Evolutionary conservation across 768 basidiomycete species (phyloP).

Genomic region (Podaxis sp.): DNA sequence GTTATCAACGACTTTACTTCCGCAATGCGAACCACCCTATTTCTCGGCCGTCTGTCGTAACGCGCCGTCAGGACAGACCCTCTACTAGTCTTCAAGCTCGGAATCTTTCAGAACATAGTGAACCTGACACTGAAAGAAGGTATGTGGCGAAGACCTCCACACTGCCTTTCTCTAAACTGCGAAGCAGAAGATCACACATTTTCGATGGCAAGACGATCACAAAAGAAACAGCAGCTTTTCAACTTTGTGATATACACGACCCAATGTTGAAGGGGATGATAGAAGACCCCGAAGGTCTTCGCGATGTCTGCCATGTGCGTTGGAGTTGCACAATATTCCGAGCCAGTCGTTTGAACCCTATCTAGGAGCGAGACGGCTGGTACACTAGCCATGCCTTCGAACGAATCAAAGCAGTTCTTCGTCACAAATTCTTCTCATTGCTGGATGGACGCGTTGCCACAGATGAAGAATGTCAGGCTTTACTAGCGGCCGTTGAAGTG

Average conservation of each 20-base stretch:
- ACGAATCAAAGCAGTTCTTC: slow-evolving; percentile 77
- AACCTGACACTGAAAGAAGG: slow-evolving; percentile 35
- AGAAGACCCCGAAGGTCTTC: slow-evolving; percentile 61
- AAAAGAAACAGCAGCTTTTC: slow-evolving; percentile 89
- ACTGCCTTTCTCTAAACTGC: not conserved
- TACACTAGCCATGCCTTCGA: slow-evolving; percentile 73
- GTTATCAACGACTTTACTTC: slow-evolving; percentile 91
- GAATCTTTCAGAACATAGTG: slow-evolving; percentile 31
- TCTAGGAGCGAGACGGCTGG: slow-evolving; percentile 85
- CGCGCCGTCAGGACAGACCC: slow-evolving; percentile 58
- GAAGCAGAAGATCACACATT: slow-evolving; percentile 62
- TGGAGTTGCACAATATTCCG: not conserved
- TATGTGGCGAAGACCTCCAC: slow-evolving; percentile 18
- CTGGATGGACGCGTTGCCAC: slow-evolving; percentile 68
- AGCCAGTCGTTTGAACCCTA: not conserved
- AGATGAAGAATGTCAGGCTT: slow-evolving; percentile 66
- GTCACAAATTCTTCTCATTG: slow-evolving; percentile 81
- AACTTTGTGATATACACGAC: slow-evolving; percentile 89
- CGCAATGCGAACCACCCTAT: slow-evolving; percentile 83
- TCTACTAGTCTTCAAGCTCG: slow-evolving; percentile 35
- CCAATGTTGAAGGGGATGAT: slow-evolving; percentile 82
- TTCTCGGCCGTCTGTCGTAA: slow-evolving; percentile 69
- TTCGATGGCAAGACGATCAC: slow-evolving; percentile 83
- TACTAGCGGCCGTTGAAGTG: slow-evolving; percentile 44
- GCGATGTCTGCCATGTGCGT: slow-evolving; percentile 73